Evolutionary conservation across 192 early-diverging fungal species (phyloP).

Genomic region (Backusella australiensis): DNA sequence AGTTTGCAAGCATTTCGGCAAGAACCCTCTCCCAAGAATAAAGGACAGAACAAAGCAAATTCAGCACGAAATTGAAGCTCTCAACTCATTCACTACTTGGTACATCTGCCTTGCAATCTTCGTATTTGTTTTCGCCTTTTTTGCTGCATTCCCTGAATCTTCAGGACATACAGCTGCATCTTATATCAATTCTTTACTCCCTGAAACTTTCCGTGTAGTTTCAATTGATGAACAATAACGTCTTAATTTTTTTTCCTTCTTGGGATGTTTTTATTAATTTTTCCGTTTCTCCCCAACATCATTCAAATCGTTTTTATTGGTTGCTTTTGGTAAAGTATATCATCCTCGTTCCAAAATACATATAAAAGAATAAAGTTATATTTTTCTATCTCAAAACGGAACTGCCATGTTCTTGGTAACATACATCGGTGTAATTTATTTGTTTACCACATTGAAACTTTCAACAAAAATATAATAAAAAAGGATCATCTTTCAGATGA

Average conservation of each 20-base stretch:
- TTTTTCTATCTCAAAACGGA: too few relatives aligned
- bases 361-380: too few relatives aligned
- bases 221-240: background rate
- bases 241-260: too few relatives aligned
- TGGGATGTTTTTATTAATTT: background rate
- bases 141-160: constrained; percentile 3
- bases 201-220: constrained; percentile 4
- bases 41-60: background rate
- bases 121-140: constrained; percentile 4
- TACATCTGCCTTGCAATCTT: background rate
- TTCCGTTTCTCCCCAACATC: background rate
- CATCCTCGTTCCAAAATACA: too few relatives aligned
- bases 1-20: constrained; percentile 34
- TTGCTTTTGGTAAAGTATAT: too few relatives aligned
- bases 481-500: too few relatives aligned
- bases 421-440: too few relatives aligned
- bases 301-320: background rate
- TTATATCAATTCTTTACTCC: constrained; percentile 20
- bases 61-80: background rate
- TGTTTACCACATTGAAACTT: too few relatives aligned
- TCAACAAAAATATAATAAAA: too few relatives aligned
- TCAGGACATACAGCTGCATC: constrained; percentile 20
- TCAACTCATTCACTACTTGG: background rate
- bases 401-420: too few relatives aligned
- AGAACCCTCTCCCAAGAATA: constrained; percentile 4